Base-by-base conservation (phyloP, 768 basidiomycete species). In the Chalciporus pseudorubinellus region DNA sequence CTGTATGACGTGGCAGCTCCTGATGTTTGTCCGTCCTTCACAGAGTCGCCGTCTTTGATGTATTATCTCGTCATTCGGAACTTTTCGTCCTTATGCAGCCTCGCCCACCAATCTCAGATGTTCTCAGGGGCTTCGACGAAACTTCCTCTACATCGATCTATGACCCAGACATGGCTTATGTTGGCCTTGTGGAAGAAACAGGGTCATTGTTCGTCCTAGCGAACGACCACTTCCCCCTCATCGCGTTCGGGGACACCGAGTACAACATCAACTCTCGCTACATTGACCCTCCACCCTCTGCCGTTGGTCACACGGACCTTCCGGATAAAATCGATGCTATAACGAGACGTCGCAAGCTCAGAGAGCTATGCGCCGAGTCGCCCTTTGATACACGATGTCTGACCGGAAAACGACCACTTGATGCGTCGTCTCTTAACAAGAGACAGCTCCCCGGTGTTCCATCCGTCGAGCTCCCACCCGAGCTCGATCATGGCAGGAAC, bases 21-120 rank as follows among this genome's bases (percentile, higher is more conserved):
- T 62, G 31, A 61, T 13, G 22, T 48, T 33, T 12, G 47, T 43
- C 29, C 28, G 47, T 46, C 21, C 28, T 20, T 16, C 20, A 13
- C 38, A 91, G 92, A 51, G 93, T 95, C 26, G 90, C 88, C 29
- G 77, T 90, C 21, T 90, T 92, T 59, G 90, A 93, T 62, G 80
- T 92, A 40, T 74, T 91, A 6, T 59, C 75, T 19, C 64, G 70
- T 16, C 77, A 77, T 16, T 53, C 79, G 57, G 71, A 84, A 8
- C 84, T 93, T 3, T 85, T 95, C 61, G 85, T 92, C 8, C 82
- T 98, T 11, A 82, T 93, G 13, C 95, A 98, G 65, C 94, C 95
- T 12, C 85, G 82, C 1, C 86, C 89, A 0, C 78, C 82, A 29
- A 75, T 93, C 2, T 77, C 84, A 18, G 85, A 92, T 29, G 74